Evolutionary conservation across 2,329 filamentous ascomycete genomes (phyloP), one percentile per base, ranked within the genome.

Genomic region (Lecanicillium sp.): DNA sequence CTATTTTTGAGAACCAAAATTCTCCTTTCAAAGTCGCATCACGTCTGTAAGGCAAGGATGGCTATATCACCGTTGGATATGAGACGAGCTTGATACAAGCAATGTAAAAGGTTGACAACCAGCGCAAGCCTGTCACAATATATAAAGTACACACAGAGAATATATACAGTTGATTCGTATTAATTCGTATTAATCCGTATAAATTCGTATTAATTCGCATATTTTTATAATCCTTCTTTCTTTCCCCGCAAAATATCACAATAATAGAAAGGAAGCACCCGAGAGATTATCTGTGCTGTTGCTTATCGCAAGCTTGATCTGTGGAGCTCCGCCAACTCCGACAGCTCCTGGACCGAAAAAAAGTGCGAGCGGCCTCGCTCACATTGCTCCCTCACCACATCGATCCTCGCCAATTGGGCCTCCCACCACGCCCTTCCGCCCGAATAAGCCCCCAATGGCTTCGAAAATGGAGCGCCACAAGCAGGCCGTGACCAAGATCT

Each of bases 381-480:
- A 8, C 39, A n/a, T 32, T 9, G 4, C 29, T 35, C 40, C 38
- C 46, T 12, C 41, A 5, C 27, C 24, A 9, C 15, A 11, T 37
- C 20, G 17, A 12, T 30, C 20, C 29, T 21, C 27, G 5, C 21
- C 38, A 29, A 36, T 41, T 17, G 23, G 27, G 24, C 26, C 39
- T 35, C 21, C 27, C 39, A n/a, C 32, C 11, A 37, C 23, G 4
- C 26, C 32, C 42, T 14, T 43, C 15, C 29, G 15, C n/a, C 37
- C 50, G 36, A 5, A 48, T 23, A 14, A 33, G 26, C 21, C 38
- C 15, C 38, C 46, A 43, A 43, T 43, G 29, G 23, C 17, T 43
- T 19, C 33, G 44, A 55, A 26, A n/a, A 75, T 78, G 74, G 74
- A 78, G 48, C 69, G 69, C 52, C 76, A 79, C 64, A 65, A 62